Percentiles rank a stretch among this genome's conserved stretches.
phyloP scores from a whole-genome alignment of 2,329 filamentous ascomycete species.

The Scolecobasidium constrictum region DNA sequence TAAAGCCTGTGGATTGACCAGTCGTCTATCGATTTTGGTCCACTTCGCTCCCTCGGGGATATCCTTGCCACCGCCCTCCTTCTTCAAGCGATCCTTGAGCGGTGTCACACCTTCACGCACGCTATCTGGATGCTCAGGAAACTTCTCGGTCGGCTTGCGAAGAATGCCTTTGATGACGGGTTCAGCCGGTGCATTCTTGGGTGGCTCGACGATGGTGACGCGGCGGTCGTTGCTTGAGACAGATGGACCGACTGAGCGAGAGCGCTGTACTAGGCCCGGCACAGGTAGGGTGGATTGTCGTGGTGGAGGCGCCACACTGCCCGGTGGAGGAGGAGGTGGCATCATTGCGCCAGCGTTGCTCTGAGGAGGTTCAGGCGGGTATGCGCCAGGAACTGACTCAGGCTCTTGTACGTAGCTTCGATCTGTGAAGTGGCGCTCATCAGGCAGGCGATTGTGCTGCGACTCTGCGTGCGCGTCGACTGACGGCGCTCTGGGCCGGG shows the following conservation, averaged over 20 bases:
- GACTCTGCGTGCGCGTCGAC: constrained; percentile 1
- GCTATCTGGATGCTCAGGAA: constrained; percentile 76
- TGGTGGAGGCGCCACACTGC: background rate
- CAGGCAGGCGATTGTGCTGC: background rate
- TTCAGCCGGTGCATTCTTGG: constrained; percentile 38
- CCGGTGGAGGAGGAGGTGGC: background rate
- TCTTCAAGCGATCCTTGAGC: constrained; percentile 54
- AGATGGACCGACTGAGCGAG: background rate
- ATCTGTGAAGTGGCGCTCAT: too few species aligned
- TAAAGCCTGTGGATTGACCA: constrained; percentile 83
- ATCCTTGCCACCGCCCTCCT: constrained; percentile 55
- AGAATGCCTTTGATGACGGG: constrained; percentile 59
- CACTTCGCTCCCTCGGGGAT: constrained; percentile 49
- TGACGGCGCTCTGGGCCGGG: background rate
- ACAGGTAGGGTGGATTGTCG: background rate
- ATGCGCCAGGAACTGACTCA: background rate
- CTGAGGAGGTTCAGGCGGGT: background rate
- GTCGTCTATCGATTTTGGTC: constrained; percentile 82
- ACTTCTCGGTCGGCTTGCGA: constrained; percentile 68
- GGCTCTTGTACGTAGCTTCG: background rate
- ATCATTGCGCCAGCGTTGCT: constrained; percentile 1
- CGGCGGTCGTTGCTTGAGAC: constrained; percentile 11
- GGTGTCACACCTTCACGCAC: constrained; percentile 85
- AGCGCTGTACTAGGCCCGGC: background rate
- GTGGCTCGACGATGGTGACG: constrained; percentile 58